Evolutionary conservation across 495 filamentous ascomycete species (phyloP).

Genomic region (Aspergillus baeticus): DNA sequence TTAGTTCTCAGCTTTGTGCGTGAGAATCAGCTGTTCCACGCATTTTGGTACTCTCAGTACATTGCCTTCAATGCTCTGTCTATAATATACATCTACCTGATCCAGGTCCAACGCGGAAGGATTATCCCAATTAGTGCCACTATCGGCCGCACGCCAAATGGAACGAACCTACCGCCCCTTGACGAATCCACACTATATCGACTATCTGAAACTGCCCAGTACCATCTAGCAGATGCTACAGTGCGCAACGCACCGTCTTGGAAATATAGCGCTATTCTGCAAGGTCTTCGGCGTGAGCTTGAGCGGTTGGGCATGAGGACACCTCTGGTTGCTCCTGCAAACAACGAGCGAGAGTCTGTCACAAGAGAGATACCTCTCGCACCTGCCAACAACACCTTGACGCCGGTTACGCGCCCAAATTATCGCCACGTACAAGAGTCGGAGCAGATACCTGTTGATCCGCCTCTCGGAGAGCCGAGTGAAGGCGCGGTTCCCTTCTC

Average conservation of each 20-base stretch:
- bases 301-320: conserved; percentile 6
- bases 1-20: conserved; percentile 24
- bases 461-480: neutral
- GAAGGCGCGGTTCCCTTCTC: neutral
- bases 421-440: neutral
- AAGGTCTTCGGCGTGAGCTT: conserved; percentile 24
- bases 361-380: neutral
- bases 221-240: conserved; percentile 26
- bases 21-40: conserved; percentile 24
- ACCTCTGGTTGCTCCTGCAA: neutral
- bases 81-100: conserved; percentile 28
- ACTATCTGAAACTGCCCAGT: conserved; percentile 23
- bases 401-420: neutral
- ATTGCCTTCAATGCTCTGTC: conserved; percentile 33
- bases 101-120: conserved; percentile 20
- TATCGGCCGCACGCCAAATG: neutral
- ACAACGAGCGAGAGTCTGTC: neutral
- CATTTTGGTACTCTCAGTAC: conserved; percentile 33
- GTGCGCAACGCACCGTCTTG: conserved; percentile 27
- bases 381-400: neutral
- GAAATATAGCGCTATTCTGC: conserved; percentile 28
- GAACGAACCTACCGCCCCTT: neutral
- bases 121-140: conserved; percentile 14
- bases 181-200: conserved; percentile 19
- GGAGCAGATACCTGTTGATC: neutral